These are phyloP conservation scores for Berkeleyomyces rouxiae DNA, from an alignment of 2,329 filamentous ascomycete species.

Conservation along the genomic window DNA sequence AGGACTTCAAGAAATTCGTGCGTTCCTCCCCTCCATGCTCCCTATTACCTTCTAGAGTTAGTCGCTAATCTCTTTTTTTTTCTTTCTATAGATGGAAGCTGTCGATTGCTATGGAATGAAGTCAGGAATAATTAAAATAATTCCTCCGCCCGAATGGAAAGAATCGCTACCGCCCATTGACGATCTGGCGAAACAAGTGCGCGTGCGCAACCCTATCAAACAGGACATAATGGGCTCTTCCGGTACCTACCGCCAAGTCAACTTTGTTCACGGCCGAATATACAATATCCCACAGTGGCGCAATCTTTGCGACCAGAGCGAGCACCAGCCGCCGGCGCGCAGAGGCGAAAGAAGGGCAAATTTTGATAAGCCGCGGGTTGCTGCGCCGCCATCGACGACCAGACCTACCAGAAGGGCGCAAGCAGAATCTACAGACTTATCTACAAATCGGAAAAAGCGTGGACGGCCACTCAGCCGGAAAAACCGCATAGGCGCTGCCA, in stretches of 20 bases:
- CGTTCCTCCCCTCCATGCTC: constrained; percentile 19
- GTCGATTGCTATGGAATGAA: constrained; percentile 94
- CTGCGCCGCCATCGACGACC: not conserved
- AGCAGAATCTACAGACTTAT: constrained; percentile 15
- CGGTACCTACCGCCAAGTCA: constrained; percentile 91
- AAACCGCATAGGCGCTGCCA: constrained; percentile 20
- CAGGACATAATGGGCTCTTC: constrained; percentile 95
- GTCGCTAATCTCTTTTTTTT: not conserved
- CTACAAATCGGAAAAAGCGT: constrained; percentile 24
- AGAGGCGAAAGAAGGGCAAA: constrained; percentile 64
- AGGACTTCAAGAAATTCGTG: constrained; percentile 83
- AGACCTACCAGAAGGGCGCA: not conserved
- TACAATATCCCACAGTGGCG: constrained; percentile 98
- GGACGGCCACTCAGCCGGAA: constrained; percentile 23
- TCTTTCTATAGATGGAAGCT: constrained; percentile 45
- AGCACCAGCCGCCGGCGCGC: constrained; percentile 84
- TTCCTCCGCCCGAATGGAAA: constrained; percentile 88
- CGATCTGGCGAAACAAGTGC: constrained; percentile 77
- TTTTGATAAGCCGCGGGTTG: constrained; percentile 26
- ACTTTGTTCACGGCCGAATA: constrained; percentile 86
- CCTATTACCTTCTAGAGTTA: not conserved
- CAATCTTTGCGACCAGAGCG: constrained; percentile 78
- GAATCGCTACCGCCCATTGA: constrained; percentile 61
- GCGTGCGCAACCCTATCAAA: constrained; percentile 91
- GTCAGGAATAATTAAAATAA: constrained; percentile 89